Percentiles rank a stretch among this genome's conserved stretches.
Conservation (phyloP, 495 filamentous ascomycete species). For the Hypomontagnella monticulosa region DNA sequence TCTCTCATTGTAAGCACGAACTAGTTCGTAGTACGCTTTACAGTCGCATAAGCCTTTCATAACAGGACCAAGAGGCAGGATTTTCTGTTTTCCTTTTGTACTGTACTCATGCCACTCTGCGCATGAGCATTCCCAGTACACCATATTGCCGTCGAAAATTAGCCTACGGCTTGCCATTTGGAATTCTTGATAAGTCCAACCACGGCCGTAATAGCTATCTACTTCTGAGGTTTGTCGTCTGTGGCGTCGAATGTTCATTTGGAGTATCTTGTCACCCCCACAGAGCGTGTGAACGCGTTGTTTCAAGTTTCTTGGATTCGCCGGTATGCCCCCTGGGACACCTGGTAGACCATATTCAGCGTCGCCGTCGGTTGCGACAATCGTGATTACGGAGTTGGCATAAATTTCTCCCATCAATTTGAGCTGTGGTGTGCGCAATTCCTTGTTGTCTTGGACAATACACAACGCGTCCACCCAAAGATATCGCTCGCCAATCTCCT, state of each 20-base stretch:
- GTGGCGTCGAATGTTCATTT: too few relatives aligned
- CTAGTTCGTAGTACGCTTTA: not conserved
- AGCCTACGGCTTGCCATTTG: constrained; percentile 34
- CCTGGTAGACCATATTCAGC: constrained; percentile 27
- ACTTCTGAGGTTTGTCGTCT: too few relatives aligned
- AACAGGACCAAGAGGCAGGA: constrained; percentile 7
- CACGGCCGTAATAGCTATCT: constrained; percentile 28
- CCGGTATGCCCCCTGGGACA: constrained; percentile 21
- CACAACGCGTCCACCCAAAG: constrained; percentile 35
- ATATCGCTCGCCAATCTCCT: constrained; percentile 30
- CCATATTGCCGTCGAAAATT: constrained; percentile 31
- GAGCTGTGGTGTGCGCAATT: not conserved
- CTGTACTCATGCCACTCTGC: constrained; percentile 35
- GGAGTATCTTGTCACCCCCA: too few relatives aligned
- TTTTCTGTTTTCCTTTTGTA: not conserved
- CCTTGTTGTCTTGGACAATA: constrained; percentile 33
- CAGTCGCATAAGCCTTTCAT: constrained; percentile 5
- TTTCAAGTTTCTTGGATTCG: constrained; percentile 7
- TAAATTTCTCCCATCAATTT: constrained; percentile 36
- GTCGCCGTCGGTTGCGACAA: constrained; percentile 32
- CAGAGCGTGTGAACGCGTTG: too few relatives aligned
- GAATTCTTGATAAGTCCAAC: constrained; percentile 49
- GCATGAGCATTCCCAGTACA: constrained; percentile 43
- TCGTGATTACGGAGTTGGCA: constrained; percentile 32
- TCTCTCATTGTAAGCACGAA: constrained; percentile 33